Percentiles rank a stretch among this genome's conserved stretches.
Evolutionary conservation across 306 rosid genomes (phyloP).

Genomic region (Rubus idaeus): DNA sequence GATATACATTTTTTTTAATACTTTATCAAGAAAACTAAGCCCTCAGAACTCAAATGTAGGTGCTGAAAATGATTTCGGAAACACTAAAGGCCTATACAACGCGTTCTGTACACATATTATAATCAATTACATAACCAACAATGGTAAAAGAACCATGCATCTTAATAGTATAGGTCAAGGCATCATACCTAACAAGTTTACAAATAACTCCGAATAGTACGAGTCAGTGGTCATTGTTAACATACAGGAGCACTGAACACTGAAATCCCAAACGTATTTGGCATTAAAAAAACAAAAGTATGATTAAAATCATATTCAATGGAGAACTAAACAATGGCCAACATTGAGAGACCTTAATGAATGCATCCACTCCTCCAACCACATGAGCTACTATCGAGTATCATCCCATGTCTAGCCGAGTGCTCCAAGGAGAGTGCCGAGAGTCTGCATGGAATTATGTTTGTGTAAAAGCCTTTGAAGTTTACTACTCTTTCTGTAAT

Average conservation of each 20-base stretch:
- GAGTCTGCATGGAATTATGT: slow-evolving; percentile 42
- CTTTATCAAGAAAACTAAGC: not conserved
- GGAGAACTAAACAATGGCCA: slow-evolving; percentile 75
- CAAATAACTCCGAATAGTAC: not conserved
- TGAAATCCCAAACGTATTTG: not conserved
- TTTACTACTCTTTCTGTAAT: not conserved
- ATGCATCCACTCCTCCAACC: slow-evolving; percentile 63
- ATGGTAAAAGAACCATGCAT: not conserved
- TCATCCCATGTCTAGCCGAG: slow-evolving; percentile 61
- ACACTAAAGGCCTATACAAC: not conserved
- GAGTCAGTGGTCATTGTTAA: not conserved
- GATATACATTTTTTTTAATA: not conserved
- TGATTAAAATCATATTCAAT: slow-evolving; percentile 19
- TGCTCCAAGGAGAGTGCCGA: slow-evolving; percentile 47
- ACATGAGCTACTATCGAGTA: slow-evolving; percentile 33
- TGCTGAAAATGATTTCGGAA: not conserved
- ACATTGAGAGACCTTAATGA: slow-evolving; percentile 61
- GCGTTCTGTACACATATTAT: not conserved
- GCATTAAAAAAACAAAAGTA: not conserved
- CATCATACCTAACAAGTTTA: not conserved
- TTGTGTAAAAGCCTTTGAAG: slow-evolving; percentile 16
- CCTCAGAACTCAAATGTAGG: not conserved
- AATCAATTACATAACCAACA: not conserved
- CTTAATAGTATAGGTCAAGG: not conserved
- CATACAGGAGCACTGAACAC: not conserved